These are phyloP conservation scores for Lepraria neglecta DNA, from an alignment of 495 filamentous ascomycete species.

Conservation along the genomic window DNA sequence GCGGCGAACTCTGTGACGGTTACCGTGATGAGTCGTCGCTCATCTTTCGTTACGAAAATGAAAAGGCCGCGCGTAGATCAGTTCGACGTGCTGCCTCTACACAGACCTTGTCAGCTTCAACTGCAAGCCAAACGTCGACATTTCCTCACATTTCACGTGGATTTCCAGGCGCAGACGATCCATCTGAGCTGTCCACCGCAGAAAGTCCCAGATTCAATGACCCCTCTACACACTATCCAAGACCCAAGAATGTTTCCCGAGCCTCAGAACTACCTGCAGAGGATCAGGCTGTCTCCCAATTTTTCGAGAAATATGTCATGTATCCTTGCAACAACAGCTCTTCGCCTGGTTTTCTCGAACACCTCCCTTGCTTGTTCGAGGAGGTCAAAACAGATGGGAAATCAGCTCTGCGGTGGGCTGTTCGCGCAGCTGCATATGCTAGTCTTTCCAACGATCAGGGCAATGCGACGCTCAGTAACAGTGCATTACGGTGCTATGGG, in stretches of 20 bases:
- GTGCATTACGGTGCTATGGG: neutral
- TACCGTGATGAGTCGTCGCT: conserved; percentile 1
- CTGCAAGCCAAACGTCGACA: neutral
- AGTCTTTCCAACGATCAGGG: neutral
- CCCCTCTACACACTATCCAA: neutral
- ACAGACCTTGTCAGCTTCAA: neutral
- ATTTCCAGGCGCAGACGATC: neutral
- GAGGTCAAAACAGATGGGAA: neutral
- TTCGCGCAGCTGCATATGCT: conserved; percentile 6
- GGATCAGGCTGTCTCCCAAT: neutral
- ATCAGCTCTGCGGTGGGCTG: neutral
- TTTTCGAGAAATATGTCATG: conserved; percentile 6
- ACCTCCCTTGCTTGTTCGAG: neutral
- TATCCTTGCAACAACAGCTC: neutral
- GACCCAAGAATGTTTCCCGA: neutral
- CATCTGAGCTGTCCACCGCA: neutral
- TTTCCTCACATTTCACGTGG: neutral
- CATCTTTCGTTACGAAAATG: neutral
- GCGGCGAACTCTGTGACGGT: neutral
- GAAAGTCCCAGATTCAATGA: neutral
- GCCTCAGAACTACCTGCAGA: neutral
- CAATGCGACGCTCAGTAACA: neutral
- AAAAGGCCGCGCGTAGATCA: neutral
- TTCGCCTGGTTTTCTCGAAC: conserved; percentile 1
- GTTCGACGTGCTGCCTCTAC: neutral